These are phyloP conservation scores for Pleurozium schreberi DNA, from an alignment of 225 moss, liverwort and hornwort genomes.

Conservation along the genomic window DNA sequence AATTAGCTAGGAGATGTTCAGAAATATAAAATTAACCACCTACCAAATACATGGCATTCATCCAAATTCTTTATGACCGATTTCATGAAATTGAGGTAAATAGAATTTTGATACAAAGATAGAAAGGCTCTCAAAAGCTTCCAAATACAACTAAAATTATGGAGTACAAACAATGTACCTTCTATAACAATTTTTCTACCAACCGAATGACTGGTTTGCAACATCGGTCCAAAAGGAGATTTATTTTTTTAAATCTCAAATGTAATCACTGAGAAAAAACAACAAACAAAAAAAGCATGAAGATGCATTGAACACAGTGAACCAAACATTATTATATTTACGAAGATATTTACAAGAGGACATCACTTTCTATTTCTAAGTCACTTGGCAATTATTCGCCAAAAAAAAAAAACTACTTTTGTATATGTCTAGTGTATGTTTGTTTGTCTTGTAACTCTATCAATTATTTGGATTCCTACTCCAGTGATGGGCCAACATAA, in stretches of 20 bases:
- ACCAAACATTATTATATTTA: too few relatives aligned
- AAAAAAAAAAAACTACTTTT: background rate
- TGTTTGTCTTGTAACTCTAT: background rate
- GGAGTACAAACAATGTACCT: background rate
- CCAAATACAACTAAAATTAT: background rate
- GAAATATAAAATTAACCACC: background rate
- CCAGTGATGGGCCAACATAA: background rate
- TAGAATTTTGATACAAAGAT: background rate
- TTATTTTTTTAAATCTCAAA: background rate
- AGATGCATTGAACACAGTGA: background rate
- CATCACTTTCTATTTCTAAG: background rate
- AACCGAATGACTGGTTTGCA: background rate
- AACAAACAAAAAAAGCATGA: background rate
- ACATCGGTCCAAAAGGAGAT: too few relatives aligned
- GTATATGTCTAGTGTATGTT: too few relatives aligned
- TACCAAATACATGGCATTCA: too few relatives aligned
- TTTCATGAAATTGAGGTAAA: background rate
- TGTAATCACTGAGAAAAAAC: accelerated
- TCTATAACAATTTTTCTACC: background rate
- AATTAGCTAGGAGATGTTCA: background rate
- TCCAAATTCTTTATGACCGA: background rate
- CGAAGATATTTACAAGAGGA: background rate
- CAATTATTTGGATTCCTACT: background rate
- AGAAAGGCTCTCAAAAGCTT: background rate
- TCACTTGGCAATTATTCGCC: background rate